Evolutionary conservation across 2,329 filamentous ascomycete species (phyloP).

Genomic region (Didymosphaeria variabile): DNA sequence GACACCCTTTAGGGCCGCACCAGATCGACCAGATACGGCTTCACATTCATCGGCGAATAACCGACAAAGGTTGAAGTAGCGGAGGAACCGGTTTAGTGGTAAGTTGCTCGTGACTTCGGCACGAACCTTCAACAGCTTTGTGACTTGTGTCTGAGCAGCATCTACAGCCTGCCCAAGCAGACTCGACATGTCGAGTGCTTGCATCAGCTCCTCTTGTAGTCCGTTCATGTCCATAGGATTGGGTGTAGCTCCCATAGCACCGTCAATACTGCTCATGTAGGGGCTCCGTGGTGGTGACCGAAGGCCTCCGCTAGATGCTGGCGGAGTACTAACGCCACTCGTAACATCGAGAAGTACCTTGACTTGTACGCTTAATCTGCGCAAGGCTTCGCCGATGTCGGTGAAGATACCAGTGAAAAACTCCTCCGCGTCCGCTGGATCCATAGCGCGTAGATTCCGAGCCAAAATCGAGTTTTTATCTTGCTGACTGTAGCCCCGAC

Average conservation of each 20-base stretch:
- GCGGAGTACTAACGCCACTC: slow-evolving; percentile 69
- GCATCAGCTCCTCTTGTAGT: slow-evolving; percentile 77
- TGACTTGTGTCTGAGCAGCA: slow-evolving; percentile 75
- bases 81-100: slow-evolving; percentile 74
- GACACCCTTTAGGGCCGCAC: slow-evolving; percentile 77
- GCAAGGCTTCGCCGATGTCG: slow-evolving; percentile 83
- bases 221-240: slow-evolving; percentile 32
- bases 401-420: slow-evolving; percentile 86
- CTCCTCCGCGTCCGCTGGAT: slow-evolving; percentile 83
- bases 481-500: slow-evolving; percentile 73
- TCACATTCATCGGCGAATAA: slow-evolving; percentile 89
- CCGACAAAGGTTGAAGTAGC: slow-evolving; percentile 83
- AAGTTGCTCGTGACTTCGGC: slow-evolving; percentile 76
- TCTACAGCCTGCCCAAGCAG: slow-evolving; percentile 83
- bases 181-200: slow-evolving; percentile 78
- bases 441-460: slow-evolving; percentile 84
- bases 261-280: slow-evolving; percentile 53
- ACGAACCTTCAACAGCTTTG: slow-evolving; percentile 79
- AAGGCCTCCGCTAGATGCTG: slow-evolving; percentile 48
- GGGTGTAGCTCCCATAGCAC: slow-evolving; percentile 40
- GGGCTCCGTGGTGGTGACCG: slow-evolving; percentile 61
- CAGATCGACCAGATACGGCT: slow-evolving; percentile 80
- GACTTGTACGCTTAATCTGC: slow-evolving; percentile 86
- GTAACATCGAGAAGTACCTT: slow-evolving; percentile 96
- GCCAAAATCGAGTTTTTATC: slow-evolving; percentile 91